Base-by-base conservation (phyloP, 2,329 filamentous ascomycete species). In the Clarireedia hainanense region DNA sequence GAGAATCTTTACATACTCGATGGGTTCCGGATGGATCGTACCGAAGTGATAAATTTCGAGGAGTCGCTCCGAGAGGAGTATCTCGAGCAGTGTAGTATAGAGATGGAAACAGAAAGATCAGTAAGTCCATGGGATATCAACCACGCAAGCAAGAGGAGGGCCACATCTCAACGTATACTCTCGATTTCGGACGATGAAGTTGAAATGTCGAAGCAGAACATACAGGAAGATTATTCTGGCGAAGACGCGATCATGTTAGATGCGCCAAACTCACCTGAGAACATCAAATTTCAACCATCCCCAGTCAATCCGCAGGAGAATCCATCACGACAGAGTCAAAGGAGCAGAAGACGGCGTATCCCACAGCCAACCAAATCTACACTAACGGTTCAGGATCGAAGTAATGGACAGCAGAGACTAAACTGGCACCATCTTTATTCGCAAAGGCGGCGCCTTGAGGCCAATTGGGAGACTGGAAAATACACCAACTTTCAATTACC, bases 401-500 rank as follows among this genome's bases (percentile, higher is more conserved):
- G 66, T 67, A 17, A 70, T 63, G 60, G 75, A 66, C 66, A 77
- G 67, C 67, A 84, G 57, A 86, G 83, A 64, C 75, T 97, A 48
- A 96, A 95, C 70, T 99, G 92, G 91, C 88, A 91, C 52, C 89
- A 94, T 68, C 76, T 99, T 1, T 99, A 96, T 73, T 89, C 89
- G 61, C 89, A 96, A 75, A 85, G 94, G 58, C 81, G 85, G 55
- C 80, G 84, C 23, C 75, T 99, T 14, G 94, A 99, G 72, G 83
- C 86, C 6, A 97, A 99, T 68, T 99, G 94, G 94, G 84, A 89
- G 57, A 79, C 84, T 20, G 91, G 89, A 4, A 86, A 84, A 57
- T 96, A 81, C 69, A 83, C 79, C 3, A 95, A 91, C 61, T 97
- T 97, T 66, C 90, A 95, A 68, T 79, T 99, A 1, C 94, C 94